A percentile compares a stretch with the other conserved stretches of the same genome.
Conservation (phyloP, 2,329 filamentous ascomycete species). For the Grosmannia serpens region DNA sequence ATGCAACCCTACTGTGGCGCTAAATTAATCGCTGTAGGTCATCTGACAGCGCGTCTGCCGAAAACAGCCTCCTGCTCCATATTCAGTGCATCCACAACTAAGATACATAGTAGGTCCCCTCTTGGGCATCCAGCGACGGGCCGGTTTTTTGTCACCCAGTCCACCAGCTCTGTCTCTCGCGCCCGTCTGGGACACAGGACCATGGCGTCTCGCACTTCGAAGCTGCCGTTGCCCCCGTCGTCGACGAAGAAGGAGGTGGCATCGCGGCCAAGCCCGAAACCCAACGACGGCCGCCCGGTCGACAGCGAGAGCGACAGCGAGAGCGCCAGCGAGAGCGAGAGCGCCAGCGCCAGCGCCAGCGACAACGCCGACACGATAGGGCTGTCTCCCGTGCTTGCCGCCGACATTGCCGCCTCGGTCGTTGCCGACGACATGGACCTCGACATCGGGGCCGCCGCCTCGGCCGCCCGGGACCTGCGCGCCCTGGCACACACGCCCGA, state of each 20-base stretch:
- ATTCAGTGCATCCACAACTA: background rate
- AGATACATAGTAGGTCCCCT: background rate
- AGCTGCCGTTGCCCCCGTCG: conserved; percentile 6
- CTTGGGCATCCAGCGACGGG: background rate
- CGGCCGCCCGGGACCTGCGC: background rate
- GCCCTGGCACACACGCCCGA: conserved; percentile 25
- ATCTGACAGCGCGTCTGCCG: conserved; percentile 1
- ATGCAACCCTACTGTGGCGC: background rate
- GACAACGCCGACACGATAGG: background rate
- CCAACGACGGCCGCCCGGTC: background rate
- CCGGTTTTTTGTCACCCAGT: background rate
- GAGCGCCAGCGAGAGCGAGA: background rate
- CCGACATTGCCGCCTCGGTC: background rate
- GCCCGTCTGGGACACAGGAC: background rate
- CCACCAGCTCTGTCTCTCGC: background rate
- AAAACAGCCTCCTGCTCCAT: background rate
- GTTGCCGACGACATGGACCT: conserved; percentile 11
- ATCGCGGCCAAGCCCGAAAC: background rate
- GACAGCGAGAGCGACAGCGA: background rate
- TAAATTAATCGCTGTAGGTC: background rate
- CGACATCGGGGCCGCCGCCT: conserved; percentile 7
- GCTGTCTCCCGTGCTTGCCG: background rate
- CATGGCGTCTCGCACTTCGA: conserved; percentile 6
- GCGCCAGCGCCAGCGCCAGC: background rate
- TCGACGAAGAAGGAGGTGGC: conserved; percentile 10